Evolutionary conservation across 2,329 filamentous ascomycete genomes (phyloP).

Genomic region (Escovopsis weberi): DNA sequence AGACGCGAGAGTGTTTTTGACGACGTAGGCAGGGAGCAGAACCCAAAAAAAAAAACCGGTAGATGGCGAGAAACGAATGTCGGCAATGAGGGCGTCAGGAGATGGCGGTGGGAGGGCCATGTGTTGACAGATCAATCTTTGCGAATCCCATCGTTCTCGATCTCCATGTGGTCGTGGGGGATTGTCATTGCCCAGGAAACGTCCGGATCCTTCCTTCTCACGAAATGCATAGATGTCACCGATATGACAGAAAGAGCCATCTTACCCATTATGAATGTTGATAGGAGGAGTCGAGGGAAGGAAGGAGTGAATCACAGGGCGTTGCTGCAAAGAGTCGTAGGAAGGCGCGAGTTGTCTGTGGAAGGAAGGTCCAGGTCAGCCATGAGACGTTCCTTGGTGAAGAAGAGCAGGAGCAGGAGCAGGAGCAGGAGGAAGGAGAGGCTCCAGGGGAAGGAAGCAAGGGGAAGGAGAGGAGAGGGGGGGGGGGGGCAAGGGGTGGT

Average conservation of each 20-base stretch:
- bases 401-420: not conserved
- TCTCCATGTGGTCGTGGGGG: slow-evolving; percentile 7
- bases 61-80: slow-evolving; percentile 28
- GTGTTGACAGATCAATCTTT: not conserved
- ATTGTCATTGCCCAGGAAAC: slow-evolving; percentile 4
- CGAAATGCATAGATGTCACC: slow-evolving; percentile 8
- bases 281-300: slow-evolving; percentile 20
- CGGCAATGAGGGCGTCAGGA: slow-evolving; percentile 17
- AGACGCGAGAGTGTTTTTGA: slow-evolving; percentile 12
- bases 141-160: not conserved
- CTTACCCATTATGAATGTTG: slow-evolving; percentile 29
- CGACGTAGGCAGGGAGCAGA: slow-evolving; percentile 10
- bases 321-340: slow-evolving; percentile 11
- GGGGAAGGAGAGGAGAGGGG: too few species aligned
- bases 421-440: too few species aligned
- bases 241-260: slow-evolving; percentile 15
- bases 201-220: slow-evolving; percentile 8
- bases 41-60: slow-evolving; percentile 31
- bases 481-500: too few species aligned
- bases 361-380: slow-evolving; percentile 9
- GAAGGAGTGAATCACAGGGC: slow-evolving; percentile 21
- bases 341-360: slow-evolving; percentile 15
- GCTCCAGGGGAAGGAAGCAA: too few species aligned
- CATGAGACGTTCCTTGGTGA: not conserved
- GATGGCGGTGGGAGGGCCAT: slow-evolving; percentile 7